phyloP scores from a whole-genome alignment of 2,329 filamentous ascomycete species.

The Beauveria caledonica region DNA sequence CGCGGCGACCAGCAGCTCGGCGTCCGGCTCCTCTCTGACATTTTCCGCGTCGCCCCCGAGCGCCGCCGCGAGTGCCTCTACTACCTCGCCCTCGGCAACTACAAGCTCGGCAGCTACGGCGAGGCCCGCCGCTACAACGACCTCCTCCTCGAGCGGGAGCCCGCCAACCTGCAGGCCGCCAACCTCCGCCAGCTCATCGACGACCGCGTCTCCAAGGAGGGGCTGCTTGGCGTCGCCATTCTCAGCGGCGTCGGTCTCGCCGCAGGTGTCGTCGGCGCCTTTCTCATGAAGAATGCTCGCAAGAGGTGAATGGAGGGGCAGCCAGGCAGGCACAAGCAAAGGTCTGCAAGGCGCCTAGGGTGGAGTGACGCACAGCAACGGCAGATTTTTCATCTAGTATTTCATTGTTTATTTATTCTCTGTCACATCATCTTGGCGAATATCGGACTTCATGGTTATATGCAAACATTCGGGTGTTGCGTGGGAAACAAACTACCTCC shows the following conservation, averaged over 20 bases:
- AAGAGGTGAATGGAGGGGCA: conserved; percentile 33
- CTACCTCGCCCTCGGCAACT: conserved; percentile 94
- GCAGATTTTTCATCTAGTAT: not conserved
- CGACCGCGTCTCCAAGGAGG: conserved; percentile 92
- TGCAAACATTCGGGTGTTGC: not conserved
- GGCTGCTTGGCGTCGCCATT: conserved; percentile 88
- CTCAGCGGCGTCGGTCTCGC: conserved; percentile 87
- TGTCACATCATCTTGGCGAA: conserved; percentile 4
- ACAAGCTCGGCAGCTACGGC: conserved; percentile 95
- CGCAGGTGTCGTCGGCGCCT: conserved; percentile 83
- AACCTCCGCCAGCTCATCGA: conserved; percentile 86
- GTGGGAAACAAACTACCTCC: not conserved
- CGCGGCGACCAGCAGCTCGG: conserved; percentile 89
- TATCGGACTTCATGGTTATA: not conserved
- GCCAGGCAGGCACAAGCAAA: not conserved
- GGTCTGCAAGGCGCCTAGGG: not conserved
- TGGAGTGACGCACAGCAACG: not conserved
- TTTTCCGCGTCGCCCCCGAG: conserved; percentile 89
- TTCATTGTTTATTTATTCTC: not conserved
- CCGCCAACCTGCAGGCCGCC: conserved; percentile 79
- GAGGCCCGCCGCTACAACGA: conserved; percentile 95
- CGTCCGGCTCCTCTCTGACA: conserved; percentile 87
- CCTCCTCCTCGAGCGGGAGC: conserved; percentile 81
- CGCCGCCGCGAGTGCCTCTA: conserved; percentile 95
- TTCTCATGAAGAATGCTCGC: conserved; percentile 71